Evolutionary conservation across 495 filamentous ascomycete species (phyloP).

Genomic region (Xylaria longipes): DNA sequence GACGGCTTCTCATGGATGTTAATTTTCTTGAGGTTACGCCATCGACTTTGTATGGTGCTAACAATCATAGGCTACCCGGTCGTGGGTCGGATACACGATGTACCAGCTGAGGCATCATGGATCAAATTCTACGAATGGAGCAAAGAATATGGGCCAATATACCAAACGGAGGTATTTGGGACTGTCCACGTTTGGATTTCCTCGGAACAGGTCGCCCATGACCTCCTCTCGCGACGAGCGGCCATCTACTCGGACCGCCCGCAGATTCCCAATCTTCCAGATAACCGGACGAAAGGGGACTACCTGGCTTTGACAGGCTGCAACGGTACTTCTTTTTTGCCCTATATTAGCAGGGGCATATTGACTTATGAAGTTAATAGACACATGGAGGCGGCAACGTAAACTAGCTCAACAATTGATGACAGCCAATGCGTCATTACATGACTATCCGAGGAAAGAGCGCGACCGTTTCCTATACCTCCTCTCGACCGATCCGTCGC

Average conservation of each 20-base stretch:
- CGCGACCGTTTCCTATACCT: constrained; percentile 60
- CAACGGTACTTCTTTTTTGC: constrained; percentile 47
- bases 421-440: constrained; percentile 51
- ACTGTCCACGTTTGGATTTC: constrained; percentile 65
- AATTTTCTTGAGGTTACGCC: neutral
- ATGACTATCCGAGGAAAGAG: constrained; percentile 61
- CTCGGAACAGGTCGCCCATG: constrained; percentile 60
- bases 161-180: constrained; percentile 63
- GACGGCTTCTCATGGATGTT: neutral
- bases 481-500: constrained; percentile 44
- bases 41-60: neutral
- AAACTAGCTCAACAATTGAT: constrained; percentile 65
- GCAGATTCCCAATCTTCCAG: constrained; percentile 56
- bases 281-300: constrained; percentile 62
- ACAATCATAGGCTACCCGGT: constrained; percentile 50
- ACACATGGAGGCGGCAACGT: constrained; percentile 64
- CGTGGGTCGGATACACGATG: constrained; percentile 64
- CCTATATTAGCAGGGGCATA: neutral
- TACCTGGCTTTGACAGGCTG: constrained; percentile 62
- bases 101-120: constrained; percentile 58
- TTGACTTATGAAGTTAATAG: constrained; percentile 33
- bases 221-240: constrained; percentile 64
- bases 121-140: constrained; percentile 68
- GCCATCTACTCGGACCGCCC: constrained; percentile 69
- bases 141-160: constrained; percentile 67